Evolutionary conservation across 139 green algal genomes (phyloP).

Genomic region (Coelastrella sp.): DNA sequence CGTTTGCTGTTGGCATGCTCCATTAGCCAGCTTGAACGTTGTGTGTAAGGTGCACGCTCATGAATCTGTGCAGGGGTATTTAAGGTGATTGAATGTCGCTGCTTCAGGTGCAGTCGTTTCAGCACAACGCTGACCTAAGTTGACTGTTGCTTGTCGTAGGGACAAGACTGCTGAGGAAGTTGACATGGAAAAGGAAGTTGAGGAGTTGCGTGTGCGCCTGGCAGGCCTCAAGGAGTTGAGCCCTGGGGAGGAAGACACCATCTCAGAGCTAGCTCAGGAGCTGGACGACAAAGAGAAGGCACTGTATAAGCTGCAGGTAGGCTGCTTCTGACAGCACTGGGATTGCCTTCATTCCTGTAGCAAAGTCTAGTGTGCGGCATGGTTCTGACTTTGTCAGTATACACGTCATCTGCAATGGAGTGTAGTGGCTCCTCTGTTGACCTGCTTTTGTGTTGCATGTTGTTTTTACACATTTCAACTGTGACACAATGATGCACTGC

Average conservation of each 20-base stretch:
- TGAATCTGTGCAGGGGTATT: no score
- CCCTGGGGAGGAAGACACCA: constrained; percentile 49
- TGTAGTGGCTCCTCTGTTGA: no score
- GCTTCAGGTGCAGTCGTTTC: neutral
- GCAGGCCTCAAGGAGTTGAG: constrained; percentile 59
- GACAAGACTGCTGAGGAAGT: constrained; percentile 70
- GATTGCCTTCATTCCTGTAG: no score
- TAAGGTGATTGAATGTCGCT: neutral
- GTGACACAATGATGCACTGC: neutral
- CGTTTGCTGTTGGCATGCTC: no score
- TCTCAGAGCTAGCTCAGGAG: constrained; percentile 47
- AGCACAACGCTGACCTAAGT: neutral
- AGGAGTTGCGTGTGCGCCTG: constrained; percentile 56
- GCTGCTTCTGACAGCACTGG: neutral
- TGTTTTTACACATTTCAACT: no score
- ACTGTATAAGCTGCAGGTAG: constrained; percentile 52
- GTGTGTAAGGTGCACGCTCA: no score
- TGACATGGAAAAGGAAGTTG: constrained; percentile 61
- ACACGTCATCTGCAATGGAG: no score
- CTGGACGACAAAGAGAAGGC: constrained; percentile 56
- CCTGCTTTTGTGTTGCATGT: no score
- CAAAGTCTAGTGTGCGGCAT: no score
- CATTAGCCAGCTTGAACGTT: no score
- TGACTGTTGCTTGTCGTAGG: constrained; percentile 46
- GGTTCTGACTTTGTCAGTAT: no score